These are phyloP conservation scores for Colletotrichum aenigma DNA, from an alignment of 2,329 filamentous ascomycete genomes.

Conservation along the genomic window DNA sequence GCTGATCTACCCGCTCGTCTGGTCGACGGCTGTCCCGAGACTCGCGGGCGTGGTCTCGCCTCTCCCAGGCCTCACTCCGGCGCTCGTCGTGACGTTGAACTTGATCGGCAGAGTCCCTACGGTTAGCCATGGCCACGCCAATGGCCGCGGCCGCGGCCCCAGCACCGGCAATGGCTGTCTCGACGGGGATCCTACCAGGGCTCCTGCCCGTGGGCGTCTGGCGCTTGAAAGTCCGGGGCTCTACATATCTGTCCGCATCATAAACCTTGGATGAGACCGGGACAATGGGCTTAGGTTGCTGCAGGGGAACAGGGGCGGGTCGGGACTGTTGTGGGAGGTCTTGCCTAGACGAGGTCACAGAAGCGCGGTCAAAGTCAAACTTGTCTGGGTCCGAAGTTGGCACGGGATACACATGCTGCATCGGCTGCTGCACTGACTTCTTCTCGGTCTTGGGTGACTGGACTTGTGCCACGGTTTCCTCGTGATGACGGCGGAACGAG, in stretches of 20 bases:
- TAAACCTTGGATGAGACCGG: constrained; percentile 76
- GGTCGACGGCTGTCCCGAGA: constrained; percentile 29
- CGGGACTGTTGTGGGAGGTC: constrained; percentile 46
- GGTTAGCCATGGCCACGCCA: constrained; percentile 48
- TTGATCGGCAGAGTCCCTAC: constrained; percentile 28
- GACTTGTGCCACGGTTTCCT: constrained; percentile 35
- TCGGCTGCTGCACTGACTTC: constrained; percentile 51
- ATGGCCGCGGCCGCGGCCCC: constrained; percentile 54
- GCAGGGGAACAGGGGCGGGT: constrained; percentile 71
- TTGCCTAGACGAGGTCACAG: constrained; percentile 47
- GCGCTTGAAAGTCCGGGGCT: constrained; percentile 35
- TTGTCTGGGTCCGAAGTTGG: constrained; percentile 68
- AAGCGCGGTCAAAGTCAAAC: constrained; percentile 62
- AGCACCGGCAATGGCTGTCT: constrained; percentile 51
- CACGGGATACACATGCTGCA: constrained; percentile 71
- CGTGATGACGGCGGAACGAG: constrained; percentile 38
- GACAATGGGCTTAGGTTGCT: constrained; percentile 81
- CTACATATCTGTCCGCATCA: constrained; percentile 49
- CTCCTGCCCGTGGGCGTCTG: constrained; percentile 41
- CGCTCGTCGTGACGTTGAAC: constrained; percentile 26
- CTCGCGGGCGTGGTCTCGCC: constrained; percentile 23
- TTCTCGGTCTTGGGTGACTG: constrained; percentile 36
- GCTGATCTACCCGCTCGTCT: constrained; percentile 27
- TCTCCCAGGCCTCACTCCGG: not conserved
- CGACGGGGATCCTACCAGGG: constrained; percentile 44